Base-by-base conservation (phyloP, 1,139 yeast species). In the Yamadazyma conglobata region DNA sequence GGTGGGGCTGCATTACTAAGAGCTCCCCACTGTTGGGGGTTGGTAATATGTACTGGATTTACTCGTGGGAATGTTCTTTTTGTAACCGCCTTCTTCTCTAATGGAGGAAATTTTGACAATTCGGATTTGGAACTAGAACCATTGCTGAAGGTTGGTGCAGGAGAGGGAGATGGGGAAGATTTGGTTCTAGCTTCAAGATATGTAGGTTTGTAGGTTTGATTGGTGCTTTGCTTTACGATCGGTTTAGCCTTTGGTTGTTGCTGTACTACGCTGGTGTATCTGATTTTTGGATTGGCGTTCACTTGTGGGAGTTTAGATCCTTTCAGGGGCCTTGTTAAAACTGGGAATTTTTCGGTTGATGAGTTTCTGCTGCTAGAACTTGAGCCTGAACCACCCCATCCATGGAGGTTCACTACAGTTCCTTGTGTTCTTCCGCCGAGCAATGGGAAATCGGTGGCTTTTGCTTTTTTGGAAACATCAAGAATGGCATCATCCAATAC, bases 341-440 rank as follows among this genome's bases (percentile, higher is more conserved):
- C 69, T 2, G 87, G 86, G 47, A 81, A 73, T 31, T 63, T 55
- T 1, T 75, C 73, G 12, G 34, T 31, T 9, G 47, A 39, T 34
- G 42, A 33, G 28, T 44, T 56, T 39, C 32, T 24, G 38, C 46
- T 16, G n/a, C 32, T 28, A 15, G 42, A 25, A 10, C 45, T 37
- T 7, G 34, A 28, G 3, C 60, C 59, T 69, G 69, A 63, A 5
- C 58, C 50, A 3, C 60, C 59, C 69, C 69, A 63, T 6, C 58
- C 50, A 32, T 51, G 55, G n/a, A 50, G 35, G 23, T 37, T 47
- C 1, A 47, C 35, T 8, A 46, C 33, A 17, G 45, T 47, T n/a
- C 42, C 33, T 22, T 37, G 42, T 9, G 43, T 34, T 24, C 39
- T 37, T 6, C 60, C 58, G 6, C 65, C 67, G 25, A 62, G 46